Conservation (phyloP, 306 rosid genomes). For the barrel medic (Medicago truncatula) region DNA sequence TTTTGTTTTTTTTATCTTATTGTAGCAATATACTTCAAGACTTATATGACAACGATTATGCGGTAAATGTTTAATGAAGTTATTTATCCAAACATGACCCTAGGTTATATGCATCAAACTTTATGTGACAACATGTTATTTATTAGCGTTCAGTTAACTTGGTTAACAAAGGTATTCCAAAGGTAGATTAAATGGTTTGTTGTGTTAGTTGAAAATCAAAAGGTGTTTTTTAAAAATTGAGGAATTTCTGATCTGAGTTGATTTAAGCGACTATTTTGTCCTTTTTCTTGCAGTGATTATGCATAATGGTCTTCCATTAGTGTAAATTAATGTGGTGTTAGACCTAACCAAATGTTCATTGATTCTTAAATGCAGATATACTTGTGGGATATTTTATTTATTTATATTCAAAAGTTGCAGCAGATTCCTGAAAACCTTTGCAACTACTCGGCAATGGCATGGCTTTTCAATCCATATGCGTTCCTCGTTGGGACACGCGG, state of each 20-base stretch:
- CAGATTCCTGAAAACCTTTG: conserved; percentile 75
- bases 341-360: conserved; percentile 25
- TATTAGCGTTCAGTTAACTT: too few species aligned
- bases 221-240: too few species aligned
- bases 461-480: conserved; percentile 95
- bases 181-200: too few species aligned
- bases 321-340: background rate
- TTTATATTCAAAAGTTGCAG: conserved; percentile 69
- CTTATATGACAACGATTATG: background rate
- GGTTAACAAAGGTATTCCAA: too few species aligned
- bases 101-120: background rate
- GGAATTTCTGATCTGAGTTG: conserved; percentile 4
- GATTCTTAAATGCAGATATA: conserved; percentile 63
- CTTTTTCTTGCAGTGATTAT: background rate
- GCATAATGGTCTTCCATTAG: conserved; percentile 10
- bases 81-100: conserved; percentile 35
- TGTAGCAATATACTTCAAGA: background rate
- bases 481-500: conserved; percentile 93
- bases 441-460: conserved; percentile 64
- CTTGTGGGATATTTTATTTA: conserved; percentile 84
- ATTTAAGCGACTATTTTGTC: conserved; percentile 15
- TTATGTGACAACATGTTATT: background rate
- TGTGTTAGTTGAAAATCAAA: too few species aligned
- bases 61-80: background rate
- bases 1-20: background rate